A percentile compares a stretch with the other conserved stretches of the same genome.
phyloP scores from a whole-genome alignment of 2,329 filamentous ascomycete genomes.

The Ascochyta lentis region DNA sequence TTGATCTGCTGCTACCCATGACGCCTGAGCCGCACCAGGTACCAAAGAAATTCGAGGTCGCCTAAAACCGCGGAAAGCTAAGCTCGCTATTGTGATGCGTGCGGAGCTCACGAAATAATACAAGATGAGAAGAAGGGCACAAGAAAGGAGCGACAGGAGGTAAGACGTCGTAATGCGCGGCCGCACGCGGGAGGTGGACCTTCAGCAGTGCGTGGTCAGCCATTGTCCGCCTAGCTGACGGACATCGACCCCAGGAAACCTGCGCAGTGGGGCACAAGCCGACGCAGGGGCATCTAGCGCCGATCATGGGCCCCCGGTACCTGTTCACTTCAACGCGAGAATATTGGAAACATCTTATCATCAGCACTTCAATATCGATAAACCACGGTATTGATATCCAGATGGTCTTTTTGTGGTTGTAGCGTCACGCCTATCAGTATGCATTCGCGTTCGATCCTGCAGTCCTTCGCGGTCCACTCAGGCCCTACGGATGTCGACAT shows the following conservation, averaged over 20 bases:
- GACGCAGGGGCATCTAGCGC: slow-evolving; percentile 11
- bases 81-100: not conserved
- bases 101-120: not conserved
- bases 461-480: not conserved
- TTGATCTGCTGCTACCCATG: slow-evolving; percentile 15
- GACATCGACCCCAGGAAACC: slow-evolving; percentile 2
- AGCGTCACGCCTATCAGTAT: not conserved
- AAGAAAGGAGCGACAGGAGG: not conserved
- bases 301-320: slow-evolving; percentile 2
- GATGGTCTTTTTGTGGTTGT: not conserved
- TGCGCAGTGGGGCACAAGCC: not conserved
- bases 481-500: not conserved
- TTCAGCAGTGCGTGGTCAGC: slow-evolving; percentile 1
- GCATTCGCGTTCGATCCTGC: not conserved
- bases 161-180: not conserved
- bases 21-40: slow-evolving; percentile 1
- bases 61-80: not conserved
- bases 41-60: not conserved
- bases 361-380: not conserved
- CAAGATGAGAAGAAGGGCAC: not conserved
- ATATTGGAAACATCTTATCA: not conserved
- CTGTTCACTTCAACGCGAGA: not conserved
- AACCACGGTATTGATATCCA: not conserved
- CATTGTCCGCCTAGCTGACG: slow-evolving; percentile 8
- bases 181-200: not conserved